A percentile compares a stretch with the other conserved stretches of the same genome.
phyloP scores from a whole-genome alignment of 441 rosid species.

The Arabidopsis lyrata region DNA sequence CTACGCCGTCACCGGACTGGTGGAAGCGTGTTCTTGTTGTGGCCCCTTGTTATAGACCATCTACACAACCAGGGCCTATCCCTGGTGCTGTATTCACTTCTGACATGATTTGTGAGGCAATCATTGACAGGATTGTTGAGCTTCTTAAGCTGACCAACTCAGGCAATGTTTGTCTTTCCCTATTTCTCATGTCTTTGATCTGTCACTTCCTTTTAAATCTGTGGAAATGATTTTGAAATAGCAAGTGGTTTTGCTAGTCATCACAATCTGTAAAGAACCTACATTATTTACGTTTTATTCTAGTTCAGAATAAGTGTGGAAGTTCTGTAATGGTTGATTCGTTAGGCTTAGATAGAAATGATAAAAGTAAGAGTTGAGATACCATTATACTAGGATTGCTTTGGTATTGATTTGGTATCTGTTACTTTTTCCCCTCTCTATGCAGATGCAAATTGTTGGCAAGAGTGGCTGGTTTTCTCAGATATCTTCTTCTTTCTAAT shows the following conservation, averaged over 20 bases:
- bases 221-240: constrained; percentile 7
- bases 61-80: constrained; percentile 68
- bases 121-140: constrained; percentile 90
- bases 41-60: constrained; percentile 83
- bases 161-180: constrained; percentile 63
- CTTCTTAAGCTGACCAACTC: constrained; percentile 92
- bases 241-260: constrained; percentile 1
- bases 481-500: constrained; percentile 85
- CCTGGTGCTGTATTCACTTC: constrained; percentile 98
- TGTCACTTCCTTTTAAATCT: constrained; percentile 6
- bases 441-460: constrained; percentile 98
- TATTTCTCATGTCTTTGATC: constrained; percentile 35
- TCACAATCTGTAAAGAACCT: constrained; percentile 7
- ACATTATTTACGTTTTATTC: constrained; percentile 6
- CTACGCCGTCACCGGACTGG: constrained; percentile 99
- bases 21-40: constrained; percentile 98
- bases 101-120: constrained; percentile 96
- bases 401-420: constrained; percentile 41
- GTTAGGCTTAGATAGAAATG: constrained; percentile 24
- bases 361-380: constrained; percentile 24
- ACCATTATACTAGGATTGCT: no score
- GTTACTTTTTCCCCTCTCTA: constrained; percentile 34
- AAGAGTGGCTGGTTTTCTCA: constrained; percentile 97
- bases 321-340: no score
- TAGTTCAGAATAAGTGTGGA: constrained; percentile 14